Evolutionary conservation across 805 yeast genomes (phyloP).

Genomic region (Spathaspora passalidarum): DNA sequence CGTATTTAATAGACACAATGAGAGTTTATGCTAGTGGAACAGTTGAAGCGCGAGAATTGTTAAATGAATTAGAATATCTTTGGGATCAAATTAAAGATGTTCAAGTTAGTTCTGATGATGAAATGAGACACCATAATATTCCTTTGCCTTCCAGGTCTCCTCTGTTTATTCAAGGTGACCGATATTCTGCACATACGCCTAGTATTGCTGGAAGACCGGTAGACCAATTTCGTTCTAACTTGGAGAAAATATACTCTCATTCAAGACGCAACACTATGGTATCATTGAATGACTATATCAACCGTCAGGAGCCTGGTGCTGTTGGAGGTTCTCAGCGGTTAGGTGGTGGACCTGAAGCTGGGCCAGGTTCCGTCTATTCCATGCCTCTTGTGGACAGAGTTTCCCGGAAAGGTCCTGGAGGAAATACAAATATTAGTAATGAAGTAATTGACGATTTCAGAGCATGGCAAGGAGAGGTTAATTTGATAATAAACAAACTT

Average conservation of each 20-base stretch:
- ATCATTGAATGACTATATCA: constrained; percentile 34
- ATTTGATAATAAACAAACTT: constrained; percentile 43
- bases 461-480: constrained; percentile 55
- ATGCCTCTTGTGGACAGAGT: constrained; percentile 10
- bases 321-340: constrained; percentile 1
- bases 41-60: constrained; percentile 60
- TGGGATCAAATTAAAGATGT: constrained; percentile 71
- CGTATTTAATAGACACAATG: constrained; percentile 71
- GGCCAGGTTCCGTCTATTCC: constrained; percentile 18
- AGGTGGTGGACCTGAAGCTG: constrained; percentile 8
- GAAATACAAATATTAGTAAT: constrained; percentile 5
- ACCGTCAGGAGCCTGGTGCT: constrained; percentile 17
- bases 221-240: constrained; percentile 30
- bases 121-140: constrained; percentile 18
- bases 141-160: constrained; percentile 34
- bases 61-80: constrained; percentile 64
- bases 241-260: constrained; percentile 43
- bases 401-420: not conserved
- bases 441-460: constrained; percentile 39
- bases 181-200: constrained; percentile 30
- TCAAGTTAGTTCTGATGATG: constrained; percentile 30
- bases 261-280: constrained; percentile 37
- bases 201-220: constrained; percentile 11
- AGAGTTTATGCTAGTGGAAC: constrained; percentile 64
- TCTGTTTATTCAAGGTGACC: constrained; percentile 33